Percentiles rank a stretch among this genome's conserved stretches.
These are phyloP conservation scores for Pterulicium gracile DNA, from an alignment of 1,284 basidiomycete genomes.

Conservation along the genomic window DNA sequence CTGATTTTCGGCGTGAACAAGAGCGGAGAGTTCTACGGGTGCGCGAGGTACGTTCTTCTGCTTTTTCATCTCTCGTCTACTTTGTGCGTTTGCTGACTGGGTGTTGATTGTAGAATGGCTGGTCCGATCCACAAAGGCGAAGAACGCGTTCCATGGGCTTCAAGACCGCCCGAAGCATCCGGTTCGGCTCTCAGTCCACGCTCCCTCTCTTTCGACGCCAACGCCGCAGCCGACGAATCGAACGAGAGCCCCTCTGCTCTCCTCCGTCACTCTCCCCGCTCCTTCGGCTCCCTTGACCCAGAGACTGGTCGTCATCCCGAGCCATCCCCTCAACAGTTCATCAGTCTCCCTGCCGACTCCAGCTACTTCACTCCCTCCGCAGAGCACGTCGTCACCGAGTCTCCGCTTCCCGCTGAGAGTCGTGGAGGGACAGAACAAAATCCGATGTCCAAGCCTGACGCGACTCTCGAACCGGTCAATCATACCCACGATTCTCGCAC, in stretches of 20 bases:
- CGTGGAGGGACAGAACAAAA: too few species aligned
- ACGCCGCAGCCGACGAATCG: constrained; percentile 30
- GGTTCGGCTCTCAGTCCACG: constrained; percentile 14
- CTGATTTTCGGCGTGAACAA: constrained; percentile 91
- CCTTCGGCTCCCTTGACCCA: too few species aligned
- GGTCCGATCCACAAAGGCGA: constrained; percentile 44
- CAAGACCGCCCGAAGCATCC: constrained; percentile 28
- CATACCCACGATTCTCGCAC: too few species aligned
- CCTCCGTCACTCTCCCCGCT: neutral
- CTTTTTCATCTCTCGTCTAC: constrained; percentile 2
- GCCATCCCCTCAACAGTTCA: neutral
- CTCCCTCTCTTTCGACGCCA: constrained; percentile 31
- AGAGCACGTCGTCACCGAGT: neutral
- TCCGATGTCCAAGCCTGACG: too few species aligned
- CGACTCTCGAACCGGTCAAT: too few species aligned
- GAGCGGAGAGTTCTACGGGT: constrained; percentile 85
- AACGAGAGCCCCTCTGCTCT: neutral
- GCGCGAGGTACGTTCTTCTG: constrained; percentile 51
- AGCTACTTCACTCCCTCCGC: neutral
- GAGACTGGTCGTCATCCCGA: too few species aligned
- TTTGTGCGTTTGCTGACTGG: neutral
- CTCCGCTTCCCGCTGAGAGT: too few species aligned
- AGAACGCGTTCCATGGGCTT: constrained; percentile 49
- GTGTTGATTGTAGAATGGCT: constrained; percentile 39
- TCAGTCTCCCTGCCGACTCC: neutral